Evolutionary conservation across 176 grass and related monocot species (phyloP), one percentile per base, ranked within the genome.

Genomic region (Pharus latifolius): DNA sequence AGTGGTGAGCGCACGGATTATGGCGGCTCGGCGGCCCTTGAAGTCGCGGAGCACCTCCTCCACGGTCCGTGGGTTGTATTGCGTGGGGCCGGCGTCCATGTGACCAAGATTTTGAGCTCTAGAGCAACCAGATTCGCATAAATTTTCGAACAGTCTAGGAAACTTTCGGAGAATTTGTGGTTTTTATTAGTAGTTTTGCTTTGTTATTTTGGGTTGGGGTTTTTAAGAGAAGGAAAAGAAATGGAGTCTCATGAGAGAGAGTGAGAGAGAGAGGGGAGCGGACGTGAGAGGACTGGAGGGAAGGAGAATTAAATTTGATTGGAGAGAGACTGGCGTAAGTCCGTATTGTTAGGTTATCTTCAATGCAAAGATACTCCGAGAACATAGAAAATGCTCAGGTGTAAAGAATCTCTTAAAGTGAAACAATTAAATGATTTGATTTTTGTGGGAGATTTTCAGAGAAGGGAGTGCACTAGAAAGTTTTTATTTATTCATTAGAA

Each of bases 171-270:
- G 60, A 38, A 38, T 4, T 38, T 38, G 35, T 9, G 35, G 9
- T 38, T 38, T 38, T 38, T 38, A 9, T 9, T n/a, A n/a, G n/a
- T n/a, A n/a, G n/a, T 38, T 38, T 38, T 38, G 35, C 8, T 38
- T 38, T 38, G 4, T 5, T 4, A 5, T 38, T 9, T 38, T 38
- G 67, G 52, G 22, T n/a, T n/a, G 63, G 62, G 18, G 63, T 8
- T 48, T 78, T 78, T 35, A 78, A 63, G 50, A 78, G 50, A 49
- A 78, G 63, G 5, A 37, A 78, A 50, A 68, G 75, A n/a, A n/a
- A n/a, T n/a, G n/a, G n/a, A n/a, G n/a, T n/a, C n/a, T n/a, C n/a
- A n/a, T n/a, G n/a, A n/a, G n/a, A n/a, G 40, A 67, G 63, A 15
- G 47, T 60, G 9, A 11, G 75, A 24, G 56, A 49, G 18, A 62